A percentile compares a stretch with the other conserved stretches of the same genome.
Conservation (phyloP, 768 basidiomycete genomes). For the Auriculariales sp. region DNA sequence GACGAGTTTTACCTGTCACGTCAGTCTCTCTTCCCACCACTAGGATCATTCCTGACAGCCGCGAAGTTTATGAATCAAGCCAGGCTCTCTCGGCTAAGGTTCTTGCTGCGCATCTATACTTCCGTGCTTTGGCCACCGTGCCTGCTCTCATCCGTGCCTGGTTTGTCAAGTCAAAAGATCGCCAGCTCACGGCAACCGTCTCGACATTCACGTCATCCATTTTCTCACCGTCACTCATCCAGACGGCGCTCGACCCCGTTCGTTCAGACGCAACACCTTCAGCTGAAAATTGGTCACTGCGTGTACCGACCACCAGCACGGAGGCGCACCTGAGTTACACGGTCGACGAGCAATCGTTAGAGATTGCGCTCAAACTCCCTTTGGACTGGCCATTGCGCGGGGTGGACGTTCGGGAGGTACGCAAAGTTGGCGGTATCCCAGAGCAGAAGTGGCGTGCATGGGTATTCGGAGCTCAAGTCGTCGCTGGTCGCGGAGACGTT, state of each 20-base stretch:
- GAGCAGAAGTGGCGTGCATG: constrained; percentile 88
- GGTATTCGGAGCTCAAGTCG: constrained; percentile 85
- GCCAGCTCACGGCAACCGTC: constrained; percentile 66
- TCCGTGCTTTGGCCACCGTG: constrained; percentile 67
- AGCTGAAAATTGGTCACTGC: constrained; percentile 65
- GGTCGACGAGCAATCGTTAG: constrained; percentile 88
- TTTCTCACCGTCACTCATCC: constrained; percentile 83
- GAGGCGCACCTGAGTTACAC: constrained; percentile 77
- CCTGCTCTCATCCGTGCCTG: constrained; percentile 78
- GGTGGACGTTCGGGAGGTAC: constrained; percentile 77
- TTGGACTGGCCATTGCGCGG: constrained; percentile 79
- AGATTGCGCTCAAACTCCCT: constrained; percentile 77
- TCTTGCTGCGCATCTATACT: constrained; percentile 78
- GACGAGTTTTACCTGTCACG: constrained; percentile 70
- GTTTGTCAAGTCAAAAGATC: constrained; percentile 80
- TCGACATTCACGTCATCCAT: constrained; percentile 64
- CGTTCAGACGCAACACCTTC: constrained; percentile 19
- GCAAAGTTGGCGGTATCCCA: constrained; percentile 64
- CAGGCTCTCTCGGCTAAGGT: constrained; percentile 39
- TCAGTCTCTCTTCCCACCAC: constrained; percentile 14
- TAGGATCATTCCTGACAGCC: background rate
- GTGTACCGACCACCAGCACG: constrained; percentile 52
- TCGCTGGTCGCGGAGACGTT: constrained; percentile 62
- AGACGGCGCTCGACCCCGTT: constrained; percentile 64
- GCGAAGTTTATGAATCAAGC: constrained; percentile 43